Conservation (phyloP, 1,139 yeast species). For the Taiozyma sp. region DNA sequence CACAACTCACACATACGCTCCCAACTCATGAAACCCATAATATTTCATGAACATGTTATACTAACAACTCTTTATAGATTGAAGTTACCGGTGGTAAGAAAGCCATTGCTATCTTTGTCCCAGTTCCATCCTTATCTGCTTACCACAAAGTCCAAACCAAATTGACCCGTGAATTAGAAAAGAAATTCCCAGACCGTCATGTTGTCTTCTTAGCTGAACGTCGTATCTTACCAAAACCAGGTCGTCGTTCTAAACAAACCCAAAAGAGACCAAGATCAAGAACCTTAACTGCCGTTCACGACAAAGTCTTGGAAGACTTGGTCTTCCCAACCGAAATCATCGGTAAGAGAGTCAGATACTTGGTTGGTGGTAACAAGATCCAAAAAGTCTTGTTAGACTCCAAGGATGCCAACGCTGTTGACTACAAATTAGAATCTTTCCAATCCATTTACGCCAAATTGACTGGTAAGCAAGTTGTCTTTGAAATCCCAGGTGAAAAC, state of each 20-base stretch:
- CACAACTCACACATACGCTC: not conserved
- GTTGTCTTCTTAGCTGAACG: slow-evolving; percentile 99
- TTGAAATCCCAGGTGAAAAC: slow-evolving; percentile 88
- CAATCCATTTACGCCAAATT: slow-evolving; percentile 97
- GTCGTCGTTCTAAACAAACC: slow-evolving; percentile 82
- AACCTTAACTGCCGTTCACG: slow-evolving; percentile 98
- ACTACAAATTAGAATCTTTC: slow-evolving; percentile 99
- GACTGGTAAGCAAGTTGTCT: slow-evolving; percentile 99
- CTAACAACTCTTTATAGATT: slow-evolving; percentile 36
- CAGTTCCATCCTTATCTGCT: slow-evolving; percentile 88
- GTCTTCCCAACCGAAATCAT: slow-evolving; percentile 99
- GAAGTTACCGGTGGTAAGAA: slow-evolving; percentile 98
- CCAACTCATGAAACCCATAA: not conserved
- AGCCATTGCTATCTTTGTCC: slow-evolving; percentile 97
- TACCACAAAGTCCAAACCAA: slow-evolving; percentile 98
- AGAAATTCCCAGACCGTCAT: slow-evolving; percentile 99
- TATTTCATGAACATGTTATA: slow-evolving; percentile 5
- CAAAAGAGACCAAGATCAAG: slow-evolving; percentile 99
- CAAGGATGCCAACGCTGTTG: slow-evolving; percentile 95
- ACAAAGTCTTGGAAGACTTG: slow-evolving; percentile 96
- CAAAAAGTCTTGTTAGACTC: slow-evolving; percentile 98
- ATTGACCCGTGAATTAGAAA: slow-evolving; percentile 99
- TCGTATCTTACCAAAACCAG: slow-evolving; percentile 97
- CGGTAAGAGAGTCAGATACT: slow-evolving; percentile 99
- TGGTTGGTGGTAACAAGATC: slow-evolving; percentile 98